Conservation (phyloP, 2,329 filamentous ascomycete species). For the Plectosphaerella sp. region DNA sequence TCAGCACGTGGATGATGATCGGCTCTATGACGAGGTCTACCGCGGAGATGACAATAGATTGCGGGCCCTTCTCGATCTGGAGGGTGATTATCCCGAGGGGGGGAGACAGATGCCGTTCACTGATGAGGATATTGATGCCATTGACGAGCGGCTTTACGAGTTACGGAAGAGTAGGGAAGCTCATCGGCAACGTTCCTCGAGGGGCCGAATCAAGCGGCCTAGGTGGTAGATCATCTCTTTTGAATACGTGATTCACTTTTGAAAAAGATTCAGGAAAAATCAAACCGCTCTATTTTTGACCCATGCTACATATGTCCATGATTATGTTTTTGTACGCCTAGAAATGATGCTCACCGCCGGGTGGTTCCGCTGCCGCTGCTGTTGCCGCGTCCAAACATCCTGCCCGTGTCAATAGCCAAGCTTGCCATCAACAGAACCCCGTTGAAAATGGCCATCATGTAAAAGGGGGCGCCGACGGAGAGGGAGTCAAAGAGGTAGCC, state of each 20-base stretch:
- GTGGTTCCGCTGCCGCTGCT: background rate
- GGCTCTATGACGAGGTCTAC: too few species aligned
- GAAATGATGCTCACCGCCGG: background rate
- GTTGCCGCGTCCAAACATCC: conserved; percentile 23
- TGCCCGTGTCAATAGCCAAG: conserved; percentile 44
- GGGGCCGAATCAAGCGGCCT: too few species aligned
- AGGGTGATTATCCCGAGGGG: too few species aligned
- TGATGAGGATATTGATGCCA: background rate
- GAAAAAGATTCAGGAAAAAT: background rate
- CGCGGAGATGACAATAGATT: too few species aligned
- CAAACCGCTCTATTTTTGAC: background rate
- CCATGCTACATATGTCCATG: background rate
- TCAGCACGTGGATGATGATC: too few species aligned
- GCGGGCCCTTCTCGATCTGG: too few species aligned
- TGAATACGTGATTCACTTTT: background rate
- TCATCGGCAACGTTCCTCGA: too few species aligned
- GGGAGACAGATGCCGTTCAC: too few species aligned
- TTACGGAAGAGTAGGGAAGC: too few species aligned
- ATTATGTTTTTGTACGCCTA: background rate
- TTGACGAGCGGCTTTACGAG: too few species aligned
- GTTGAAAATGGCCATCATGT: conserved; percentile 91
- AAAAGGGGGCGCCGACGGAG: conserved; percentile 78
- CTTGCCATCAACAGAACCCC: conserved; percentile 59
- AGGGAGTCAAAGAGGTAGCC: conserved; percentile 78
- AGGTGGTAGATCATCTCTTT: background rate